Conservation (phyloP, 306 rosid species). For the Inga laurina region DNA sequence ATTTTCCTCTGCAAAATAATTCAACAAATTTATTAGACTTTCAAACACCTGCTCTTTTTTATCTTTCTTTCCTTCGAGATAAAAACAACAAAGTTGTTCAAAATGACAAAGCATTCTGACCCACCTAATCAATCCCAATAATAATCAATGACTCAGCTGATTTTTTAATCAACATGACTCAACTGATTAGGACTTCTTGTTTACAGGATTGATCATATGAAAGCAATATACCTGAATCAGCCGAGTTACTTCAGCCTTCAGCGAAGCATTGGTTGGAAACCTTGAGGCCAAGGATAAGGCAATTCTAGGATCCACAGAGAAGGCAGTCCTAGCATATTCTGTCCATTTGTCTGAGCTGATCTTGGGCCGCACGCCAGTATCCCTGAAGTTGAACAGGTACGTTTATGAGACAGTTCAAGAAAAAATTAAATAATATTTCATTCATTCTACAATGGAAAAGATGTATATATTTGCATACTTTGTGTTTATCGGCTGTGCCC, state of each 20-base stretch:
- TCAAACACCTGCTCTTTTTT: neutral
- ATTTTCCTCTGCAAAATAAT: neutral
- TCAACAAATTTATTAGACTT: neutral
- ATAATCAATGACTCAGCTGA: slow-evolving; percentile 23
- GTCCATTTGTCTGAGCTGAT: slow-evolving; percentile 88
- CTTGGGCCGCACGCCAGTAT: slow-evolving; percentile 67
- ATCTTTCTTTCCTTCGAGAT: neutral
- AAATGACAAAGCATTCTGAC: slow-evolving; percentile 14
- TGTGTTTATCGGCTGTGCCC: slow-evolving; percentile 93
- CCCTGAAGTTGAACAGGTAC: slow-evolving; percentile 52
- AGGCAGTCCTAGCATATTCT: slow-evolving; percentile 88
- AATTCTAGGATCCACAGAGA: slow-evolving; percentile 89
- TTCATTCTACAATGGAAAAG: neutral
- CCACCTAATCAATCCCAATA: slow-evolving; percentile 11
- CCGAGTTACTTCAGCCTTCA: slow-evolving; percentile 88
- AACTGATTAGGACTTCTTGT: slow-evolving; percentile 24
- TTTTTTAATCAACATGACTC: neutral
- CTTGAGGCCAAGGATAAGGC: slow-evolving; percentile 81
- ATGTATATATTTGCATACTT: slow-evolving; percentile 51
- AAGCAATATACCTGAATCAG: slow-evolving; percentile 73
- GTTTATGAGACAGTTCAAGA: slow-evolving; percentile 14
- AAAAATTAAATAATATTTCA: slow-evolving; percentile 8
- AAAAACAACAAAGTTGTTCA: slow-evolving; percentile 1
- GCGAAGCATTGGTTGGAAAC: slow-evolving; percentile 76
- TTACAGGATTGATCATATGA: slow-evolving; percentile 11